Conservation (phyloP, 148 eudicot species). For the Rhododendron griersonianum region DNA sequence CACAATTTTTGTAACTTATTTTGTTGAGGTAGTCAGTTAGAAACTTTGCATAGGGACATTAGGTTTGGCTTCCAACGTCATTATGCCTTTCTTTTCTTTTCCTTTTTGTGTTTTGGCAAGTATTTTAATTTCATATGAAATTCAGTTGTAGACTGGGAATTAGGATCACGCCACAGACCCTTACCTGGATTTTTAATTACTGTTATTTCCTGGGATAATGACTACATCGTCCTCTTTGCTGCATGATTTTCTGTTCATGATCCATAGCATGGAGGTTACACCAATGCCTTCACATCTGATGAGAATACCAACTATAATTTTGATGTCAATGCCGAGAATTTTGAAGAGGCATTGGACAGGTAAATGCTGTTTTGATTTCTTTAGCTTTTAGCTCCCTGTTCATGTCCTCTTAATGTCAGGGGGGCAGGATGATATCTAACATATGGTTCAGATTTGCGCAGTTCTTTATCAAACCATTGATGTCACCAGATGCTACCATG, state of each 20-base stretch:
- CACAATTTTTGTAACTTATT: background rate
- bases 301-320: slow-evolving; percentile 76
- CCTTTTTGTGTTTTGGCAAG: background rate
- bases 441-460: slow-evolving; percentile 71
- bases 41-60: background rate
- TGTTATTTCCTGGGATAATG: background rate
- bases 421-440: background rate
- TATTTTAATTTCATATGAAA: background rate
- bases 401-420: background rate
- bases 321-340: slow-evolving; percentile 76
- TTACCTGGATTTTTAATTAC: background rate
- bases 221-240: background rate
- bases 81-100: background rate
- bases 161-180: background rate
- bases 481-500: slow-evolving; percentile 94
- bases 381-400: background rate
- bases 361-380: slow-evolving; percentile 17
- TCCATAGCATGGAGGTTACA: slow-evolving; percentile 83
- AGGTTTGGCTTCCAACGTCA: background rate
- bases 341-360: slow-evolving; percentile 96
- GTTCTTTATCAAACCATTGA: slow-evolving; percentile 86
- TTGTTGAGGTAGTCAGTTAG: background rate
- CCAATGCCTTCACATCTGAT: slow-evolving; percentile 81
- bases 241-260: background rate
- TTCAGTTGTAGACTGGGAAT: background rate